A percentile compares a stretch with the other conserved stretches of the same genome.
phyloP scores from a whole-genome alignment of 225 moss, liverwort and hornwort species.

The Pleurozium schreberi region DNA sequence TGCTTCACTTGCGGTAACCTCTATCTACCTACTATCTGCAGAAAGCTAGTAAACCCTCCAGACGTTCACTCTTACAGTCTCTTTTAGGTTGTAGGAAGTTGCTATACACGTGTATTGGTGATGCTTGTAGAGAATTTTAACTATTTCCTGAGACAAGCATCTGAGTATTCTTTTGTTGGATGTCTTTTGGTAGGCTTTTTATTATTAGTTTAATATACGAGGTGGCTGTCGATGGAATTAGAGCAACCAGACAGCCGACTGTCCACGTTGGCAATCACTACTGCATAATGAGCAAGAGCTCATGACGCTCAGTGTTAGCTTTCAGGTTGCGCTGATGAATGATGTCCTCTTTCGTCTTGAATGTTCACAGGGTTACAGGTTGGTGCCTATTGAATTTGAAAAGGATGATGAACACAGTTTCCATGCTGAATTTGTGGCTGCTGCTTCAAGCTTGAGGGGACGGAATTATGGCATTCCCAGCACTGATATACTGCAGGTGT shows the following conservation, averaged over 20 bases:
- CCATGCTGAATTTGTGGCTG: slow-evolving; percentile 86
- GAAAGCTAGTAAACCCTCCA: neutral
- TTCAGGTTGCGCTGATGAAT: neutral
- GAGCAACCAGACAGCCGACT: neutral
- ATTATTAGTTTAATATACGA: neutral
- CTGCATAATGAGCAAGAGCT: neutral
- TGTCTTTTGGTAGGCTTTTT: neutral
- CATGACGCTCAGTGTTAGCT: neutral
- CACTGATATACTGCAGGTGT: slow-evolving; percentile 81
- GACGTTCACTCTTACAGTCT: neutral
- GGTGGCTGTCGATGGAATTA: neutral
- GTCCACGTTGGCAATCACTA: neutral
- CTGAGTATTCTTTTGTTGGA: neutral
- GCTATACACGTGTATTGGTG: neutral
- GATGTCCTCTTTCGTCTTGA: neutral
- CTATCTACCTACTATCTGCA: neutral
- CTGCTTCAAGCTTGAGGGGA: slow-evolving; percentile 87
- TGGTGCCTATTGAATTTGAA: slow-evolving; percentile 82
- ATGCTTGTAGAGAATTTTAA: neutral
- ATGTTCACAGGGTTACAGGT: slow-evolving; percentile 70
- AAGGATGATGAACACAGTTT: slow-evolving; percentile 86
- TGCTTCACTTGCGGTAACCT: slow-evolving; percentile 70
- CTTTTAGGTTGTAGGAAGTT: neutral
- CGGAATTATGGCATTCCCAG: slow-evolving; percentile 88
- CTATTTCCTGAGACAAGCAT: neutral